Evolutionary conservation across 306 rosid species (phyloP).

Genomic region (Senna tora): DNA sequence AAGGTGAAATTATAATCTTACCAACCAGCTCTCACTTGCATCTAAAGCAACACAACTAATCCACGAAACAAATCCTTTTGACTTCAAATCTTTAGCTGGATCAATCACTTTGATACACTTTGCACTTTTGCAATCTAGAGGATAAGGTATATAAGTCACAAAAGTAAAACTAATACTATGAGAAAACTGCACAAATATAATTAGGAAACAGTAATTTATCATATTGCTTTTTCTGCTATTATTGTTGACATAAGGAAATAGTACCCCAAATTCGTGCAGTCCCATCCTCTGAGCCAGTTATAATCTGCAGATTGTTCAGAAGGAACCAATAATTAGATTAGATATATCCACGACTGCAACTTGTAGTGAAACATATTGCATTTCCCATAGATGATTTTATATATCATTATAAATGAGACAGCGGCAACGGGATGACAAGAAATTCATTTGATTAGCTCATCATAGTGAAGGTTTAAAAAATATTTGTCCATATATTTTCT

Average conservation of each 20-base stretch:
- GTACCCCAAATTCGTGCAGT: slow-evolving; percentile 91
- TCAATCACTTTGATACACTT: slow-evolving; percentile 71
- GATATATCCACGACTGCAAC: slow-evolving; percentile 33
- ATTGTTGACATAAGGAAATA: slow-evolving; percentile 20
- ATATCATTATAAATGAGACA: slow-evolving; percentile 13
- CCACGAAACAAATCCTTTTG: slow-evolving; percentile 60
- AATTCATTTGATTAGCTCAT: slow-evolving; percentile 1
- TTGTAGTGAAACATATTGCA: background rate
- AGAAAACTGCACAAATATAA: slow-evolving; percentile 24
- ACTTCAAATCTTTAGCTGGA: slow-evolving; percentile 61
- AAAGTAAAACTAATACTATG: slow-evolving; percentile 27
- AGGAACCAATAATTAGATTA: slow-evolving; percentile 37
- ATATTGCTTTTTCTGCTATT: slow-evolving; percentile 17
- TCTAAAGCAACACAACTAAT: slow-evolving; percentile 82
- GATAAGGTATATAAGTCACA: slow-evolving; percentile 40
- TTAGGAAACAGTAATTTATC: slow-evolving; percentile 9
- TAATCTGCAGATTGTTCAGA: slow-evolving; percentile 60
- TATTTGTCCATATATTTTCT: background rate
- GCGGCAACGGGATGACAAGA: slow-evolving; percentile 15
- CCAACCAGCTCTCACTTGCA: slow-evolving; percentile 97
- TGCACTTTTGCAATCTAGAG: slow-evolving; percentile 86
- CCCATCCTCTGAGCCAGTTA: slow-evolving; percentile 97
- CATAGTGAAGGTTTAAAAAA: slow-evolving; percentile 16
- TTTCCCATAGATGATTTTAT: background rate
- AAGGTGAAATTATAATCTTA: slow-evolving; percentile 42